Evolutionary conservation across 1,284 basidiomycete species (phyloP).

Genomic region (Sporisorium sorghi): DNA sequence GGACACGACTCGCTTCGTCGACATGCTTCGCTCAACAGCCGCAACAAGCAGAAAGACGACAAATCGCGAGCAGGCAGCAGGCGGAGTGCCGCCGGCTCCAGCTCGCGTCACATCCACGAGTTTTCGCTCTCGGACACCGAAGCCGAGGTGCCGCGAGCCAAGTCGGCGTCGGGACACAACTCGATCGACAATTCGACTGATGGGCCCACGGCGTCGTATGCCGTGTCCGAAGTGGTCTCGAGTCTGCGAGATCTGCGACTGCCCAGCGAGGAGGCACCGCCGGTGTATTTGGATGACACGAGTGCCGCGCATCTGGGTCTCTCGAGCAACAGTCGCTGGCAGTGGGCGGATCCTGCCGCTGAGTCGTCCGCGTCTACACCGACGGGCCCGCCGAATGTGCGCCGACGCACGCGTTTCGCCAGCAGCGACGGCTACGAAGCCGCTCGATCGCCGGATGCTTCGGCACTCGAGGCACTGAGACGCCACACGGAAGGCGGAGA

Average conservation of each 20-base stretch:
- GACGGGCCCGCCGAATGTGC: conserved; percentile 13
- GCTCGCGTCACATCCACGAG: conserved; percentile 39
- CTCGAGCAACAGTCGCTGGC: conserved; percentile 35
- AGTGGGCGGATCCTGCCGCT: conserved; percentile 35
- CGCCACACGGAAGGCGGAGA: conserved; percentile 25
- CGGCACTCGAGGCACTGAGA: conserved; percentile 36
- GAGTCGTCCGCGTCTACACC: conserved; percentile 23
- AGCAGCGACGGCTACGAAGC: conserved; percentile 40
- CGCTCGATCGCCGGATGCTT: conserved; percentile 11
- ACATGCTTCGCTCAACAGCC: conserved; percentile 28
- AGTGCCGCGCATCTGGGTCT: conserved; percentile 34
- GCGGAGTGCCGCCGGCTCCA: neutral
- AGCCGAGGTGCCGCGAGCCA: conserved; percentile 44
- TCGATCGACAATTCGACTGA: conserved; percentile 30
- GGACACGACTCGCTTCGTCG: conserved; percentile 23
- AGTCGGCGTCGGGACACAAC: conserved; percentile 32
- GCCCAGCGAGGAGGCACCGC: conserved; percentile 33
- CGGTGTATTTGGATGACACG: conserved; percentile 28
- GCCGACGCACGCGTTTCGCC: conserved; percentile 34
- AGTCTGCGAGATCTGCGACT: conserved; percentile 32
- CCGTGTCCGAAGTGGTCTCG: conserved; percentile 27
- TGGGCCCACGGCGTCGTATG: conserved; percentile 12
- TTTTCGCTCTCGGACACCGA: conserved; percentile 56
- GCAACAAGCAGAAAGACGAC: conserved; percentile 12
- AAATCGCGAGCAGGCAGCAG: neutral